Conservation (phyloP, 306 rosid species). For the Hylodesmum podocarpum region DNA sequence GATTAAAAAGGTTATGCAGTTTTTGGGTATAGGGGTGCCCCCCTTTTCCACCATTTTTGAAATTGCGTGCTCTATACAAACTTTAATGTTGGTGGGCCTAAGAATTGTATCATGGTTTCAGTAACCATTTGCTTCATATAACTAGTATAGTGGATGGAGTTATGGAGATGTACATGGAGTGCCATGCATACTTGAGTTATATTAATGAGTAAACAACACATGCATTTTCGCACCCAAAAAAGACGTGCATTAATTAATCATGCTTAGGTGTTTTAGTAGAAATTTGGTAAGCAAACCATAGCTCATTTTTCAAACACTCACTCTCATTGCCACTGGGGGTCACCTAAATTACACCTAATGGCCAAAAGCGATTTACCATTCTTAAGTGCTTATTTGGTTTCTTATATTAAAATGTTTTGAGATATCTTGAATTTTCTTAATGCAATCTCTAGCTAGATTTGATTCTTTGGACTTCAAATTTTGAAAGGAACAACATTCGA, state of each 20-base stretch:
- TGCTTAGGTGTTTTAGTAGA: constrained; percentile 5
- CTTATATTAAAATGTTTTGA: not conserved
- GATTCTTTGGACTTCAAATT: no score
- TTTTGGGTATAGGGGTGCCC: not conserved
- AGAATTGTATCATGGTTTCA: not conserved
- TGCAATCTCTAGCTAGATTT: not conserved
- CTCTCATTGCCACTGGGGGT: not conserved
- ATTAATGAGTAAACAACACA: not conserved
- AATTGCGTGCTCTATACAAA: not conserved
- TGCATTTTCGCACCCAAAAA: not conserved
- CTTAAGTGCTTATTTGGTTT: not conserved
- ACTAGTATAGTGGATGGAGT: not conserved
- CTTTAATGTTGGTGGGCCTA: constrained; percentile 25
- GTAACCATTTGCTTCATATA: not conserved
- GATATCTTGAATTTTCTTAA: no score
- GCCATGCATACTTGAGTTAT: constrained; percentile 1
- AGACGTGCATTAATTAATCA: constrained; percentile 1
- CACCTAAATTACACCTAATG: constrained; percentile 30
- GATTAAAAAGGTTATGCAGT: constrained; percentile 10
- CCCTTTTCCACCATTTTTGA: constrained; percentile 14
- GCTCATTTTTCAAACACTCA: constrained; percentile 13
- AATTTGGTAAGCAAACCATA: constrained; percentile 20
- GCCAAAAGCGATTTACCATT: not conserved
- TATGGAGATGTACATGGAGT: not conserved
- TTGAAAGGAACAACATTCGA: no score